Conservation (phyloP, 2,329 filamentous ascomycete genomes). For the Cladophialophora exuberans region DNA sequence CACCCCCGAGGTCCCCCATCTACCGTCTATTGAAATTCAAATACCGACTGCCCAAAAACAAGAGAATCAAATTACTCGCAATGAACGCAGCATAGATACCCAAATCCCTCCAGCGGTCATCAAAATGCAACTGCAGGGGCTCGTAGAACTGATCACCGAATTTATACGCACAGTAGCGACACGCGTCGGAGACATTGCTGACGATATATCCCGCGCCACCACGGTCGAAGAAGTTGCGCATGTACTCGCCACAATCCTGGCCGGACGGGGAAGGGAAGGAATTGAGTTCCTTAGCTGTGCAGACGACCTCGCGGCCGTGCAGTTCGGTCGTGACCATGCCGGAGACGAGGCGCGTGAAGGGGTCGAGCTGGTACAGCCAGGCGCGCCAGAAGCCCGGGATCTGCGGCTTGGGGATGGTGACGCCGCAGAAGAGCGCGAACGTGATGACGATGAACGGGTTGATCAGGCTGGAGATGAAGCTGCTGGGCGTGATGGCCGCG, state of each 20-base stretch:
- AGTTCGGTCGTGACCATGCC: conserved; percentile 80
- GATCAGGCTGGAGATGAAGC: conserved; percentile 77
- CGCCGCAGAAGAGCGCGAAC: conserved; percentile 85
- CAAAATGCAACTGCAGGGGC: conserved; percentile 67
- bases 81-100: conserved; percentile 79
- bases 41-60: conserved; percentile 34
- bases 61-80: conserved; percentile 62
- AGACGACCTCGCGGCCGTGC: conserved; percentile 66
- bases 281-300: conserved; percentile 65
- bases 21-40: conserved; percentile 35
- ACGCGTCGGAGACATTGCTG: conserved; percentile 66
- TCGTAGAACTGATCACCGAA: conserved; percentile 80
- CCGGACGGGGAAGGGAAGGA: conserved; percentile 67
- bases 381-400: conserved; percentile 78
- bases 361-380: conserved; percentile 82
- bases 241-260: conserved; percentile 74
- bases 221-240: conserved; percentile 67
- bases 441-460: conserved; percentile 83
- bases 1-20: no score
- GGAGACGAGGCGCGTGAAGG: conserved; percentile 79
- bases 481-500: conserved; percentile 74
- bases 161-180: conserved; percentile 81
- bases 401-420: conserved; percentile 75
- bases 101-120: conserved; percentile 76
- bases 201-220: conserved; percentile 75